Evolutionary conservation across 768 basidiomycete species (phyloP).

Genomic region (Rickenella mellea): DNA sequence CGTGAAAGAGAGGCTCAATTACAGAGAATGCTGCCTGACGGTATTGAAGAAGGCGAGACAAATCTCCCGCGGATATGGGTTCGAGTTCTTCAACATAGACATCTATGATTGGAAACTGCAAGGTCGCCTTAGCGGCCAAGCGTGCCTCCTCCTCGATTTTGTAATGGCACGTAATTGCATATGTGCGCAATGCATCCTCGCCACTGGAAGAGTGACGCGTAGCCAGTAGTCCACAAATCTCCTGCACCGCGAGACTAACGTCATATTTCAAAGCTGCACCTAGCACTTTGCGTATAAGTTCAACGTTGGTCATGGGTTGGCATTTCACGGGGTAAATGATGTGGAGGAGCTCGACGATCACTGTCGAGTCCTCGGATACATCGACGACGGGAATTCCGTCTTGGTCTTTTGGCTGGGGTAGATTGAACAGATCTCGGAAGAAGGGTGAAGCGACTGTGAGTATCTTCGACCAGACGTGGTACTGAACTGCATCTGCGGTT

Average conservation of each 20-base stretch:
- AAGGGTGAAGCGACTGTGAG: constrained; percentile 19
- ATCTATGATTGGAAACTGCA: constrained; percentile 10
- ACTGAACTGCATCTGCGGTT: not conserved
- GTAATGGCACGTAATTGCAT: constrained; percentile 12
- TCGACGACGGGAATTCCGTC: constrained; percentile 5
- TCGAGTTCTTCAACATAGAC: constrained; percentile 27
- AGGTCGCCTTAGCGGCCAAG: constrained; percentile 12
- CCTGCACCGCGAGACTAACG: constrained; percentile 3
- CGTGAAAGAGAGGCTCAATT: no score
- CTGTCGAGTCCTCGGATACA: constrained; percentile 8
- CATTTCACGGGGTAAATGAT: constrained; percentile 11
- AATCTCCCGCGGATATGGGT: constrained; percentile 29
- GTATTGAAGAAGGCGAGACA: constrained; percentile 32
- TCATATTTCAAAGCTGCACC: constrained; percentile 13
- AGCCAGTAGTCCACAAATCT: not conserved
- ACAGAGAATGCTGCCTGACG: no score
- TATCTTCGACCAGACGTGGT: not conserved
- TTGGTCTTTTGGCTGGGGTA: constrained; percentile 14
- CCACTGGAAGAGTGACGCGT: not conserved
- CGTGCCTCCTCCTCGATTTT: constrained; percentile 8
- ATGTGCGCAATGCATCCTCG: constrained; percentile 13
- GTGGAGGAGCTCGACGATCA: constrained; percentile 11
- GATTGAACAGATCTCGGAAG: constrained; percentile 22
- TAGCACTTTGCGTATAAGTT: constrained; percentile 1
- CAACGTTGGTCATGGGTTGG: not conserved